Base-by-base conservation (phyloP, 2,329 filamentous ascomycete species). In the Ascochyta pisi region DNA sequence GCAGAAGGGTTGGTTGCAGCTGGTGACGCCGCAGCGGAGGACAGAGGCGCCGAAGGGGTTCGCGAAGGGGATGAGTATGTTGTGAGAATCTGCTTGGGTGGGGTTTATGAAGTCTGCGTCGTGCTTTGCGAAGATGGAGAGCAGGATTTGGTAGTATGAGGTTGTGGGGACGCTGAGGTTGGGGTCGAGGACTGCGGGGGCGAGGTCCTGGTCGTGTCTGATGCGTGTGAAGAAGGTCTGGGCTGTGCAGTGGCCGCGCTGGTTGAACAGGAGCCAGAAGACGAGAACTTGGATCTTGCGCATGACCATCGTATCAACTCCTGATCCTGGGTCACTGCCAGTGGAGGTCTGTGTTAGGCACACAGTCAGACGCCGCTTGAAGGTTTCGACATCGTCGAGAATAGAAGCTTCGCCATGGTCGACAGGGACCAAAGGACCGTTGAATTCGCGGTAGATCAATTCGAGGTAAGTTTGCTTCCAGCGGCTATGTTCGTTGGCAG, bases 191-290 rank as follows among this genome's bases (percentile, higher is more conserved):
- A 66, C 58, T 7, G 64, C 53, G 16, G 44, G 19, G 6, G 69
- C 68, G 26, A 74, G 61, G 9, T 58, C 61, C 40, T 71, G 58
- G 8, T 57, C 37, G 13, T 60, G 41, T 15, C 38, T 56, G n/a
- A 68, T 53, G 4, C 54, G 67, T 3, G 47, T 54, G 59, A 75
- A 75, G 60, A 70, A 73, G 3, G 64, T 69, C 50, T 73, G 71
- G 4, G 71, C 63, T 13, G 62, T 66, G 33, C 64, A 69, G 57
- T 71, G 71, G 15, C 47, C 53, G 12, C 59, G 64, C 47, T 71
- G 68, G 4, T 54, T 57, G 57, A 64, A 71, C 27, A 73, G 43
- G 16, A 71, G 68, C 70, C 71, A 74, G 61, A 73, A 74, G n/a
- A 68, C 43, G 31, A 73, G 47, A n/a, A 70, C 24, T 41, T 75